Evolutionary conservation across 2,329 filamentous ascomycete genomes (phyloP), one percentile per base, ranked within the genome.

Genomic region (Penicillium polonicum): DNA sequence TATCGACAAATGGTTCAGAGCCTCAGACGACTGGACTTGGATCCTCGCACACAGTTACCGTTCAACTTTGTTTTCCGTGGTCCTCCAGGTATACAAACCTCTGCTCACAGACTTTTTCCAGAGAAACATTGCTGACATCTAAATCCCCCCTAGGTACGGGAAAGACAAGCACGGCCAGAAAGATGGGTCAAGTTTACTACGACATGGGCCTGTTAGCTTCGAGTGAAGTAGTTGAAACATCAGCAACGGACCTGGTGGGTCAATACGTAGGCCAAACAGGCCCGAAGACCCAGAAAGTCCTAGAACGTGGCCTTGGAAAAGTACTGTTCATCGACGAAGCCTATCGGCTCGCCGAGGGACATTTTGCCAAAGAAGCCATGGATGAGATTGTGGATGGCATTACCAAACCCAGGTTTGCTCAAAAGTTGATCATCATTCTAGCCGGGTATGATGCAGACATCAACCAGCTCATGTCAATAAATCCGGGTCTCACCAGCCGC

Each of bases 121-220:
- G 1, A 3, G n/a, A 19, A 44, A 21, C 3, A 45, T 45, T 31
- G 12, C 43, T 45, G n/a, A 45, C 27, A 45, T 21, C 0, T 15
- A 21, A 45, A 27, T 13, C 0, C 6, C 5, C 1, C n/a, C 5
- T 46, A 82, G 82, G 83, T 0, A 91, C 88, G 0, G 89, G 89
- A 0, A 92, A 92, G 66, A 91, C 88, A 0, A 87, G 86, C 0
- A 90, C 82, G 0, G 90, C 90, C 0, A 76, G 81, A n/a, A 88
- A 87, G 60, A 89, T 92, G 81, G 89, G 89, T 4, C 83, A 90
- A 60, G 78, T 92, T 0, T 92, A 85, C 66, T 92, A 90, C 66
- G 85, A 92, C 63, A 84, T 91, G 80, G 88, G 88, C 0, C 83
- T 92, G 35, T 74, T 92, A 0, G 74, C 83, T 0, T 78, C 77